phyloP scores from a whole-genome alignment of 139 green algal genomes.

The Chlamydomonas incerta region DNA sequence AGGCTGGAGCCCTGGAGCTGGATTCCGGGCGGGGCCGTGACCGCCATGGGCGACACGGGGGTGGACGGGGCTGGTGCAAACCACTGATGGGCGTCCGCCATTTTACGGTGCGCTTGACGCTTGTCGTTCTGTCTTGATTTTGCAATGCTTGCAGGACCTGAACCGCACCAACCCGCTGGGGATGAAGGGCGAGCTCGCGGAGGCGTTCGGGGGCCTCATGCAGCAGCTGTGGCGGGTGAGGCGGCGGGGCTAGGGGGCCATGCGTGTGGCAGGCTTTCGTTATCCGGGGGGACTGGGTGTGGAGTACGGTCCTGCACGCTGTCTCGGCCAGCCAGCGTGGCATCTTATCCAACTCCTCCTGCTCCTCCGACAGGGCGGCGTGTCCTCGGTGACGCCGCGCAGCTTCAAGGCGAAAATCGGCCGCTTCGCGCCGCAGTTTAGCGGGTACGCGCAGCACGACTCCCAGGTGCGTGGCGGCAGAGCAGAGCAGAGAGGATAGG shows the following conservation, averaged over 20 bases:
- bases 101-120: too few relatives aligned
- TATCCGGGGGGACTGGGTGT: too few relatives aligned
- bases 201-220: conserved; percentile 89
- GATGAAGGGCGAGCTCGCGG: conserved; percentile 92
- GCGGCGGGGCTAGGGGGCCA: background rate
- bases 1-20: too few relatives aligned
- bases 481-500: conserved; percentile 12
- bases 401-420: conserved; percentile 88
- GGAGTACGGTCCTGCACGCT: too few relatives aligned
- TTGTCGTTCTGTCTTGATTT: too few relatives aligned
- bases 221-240: conserved; percentile 85
- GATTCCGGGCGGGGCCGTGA: too few relatives aligned
- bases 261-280: too few relatives aligned
- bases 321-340: too few relatives aligned
- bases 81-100: too few relatives aligned
- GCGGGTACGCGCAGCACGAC: conserved; percentile 95
- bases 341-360: too few relatives aligned
- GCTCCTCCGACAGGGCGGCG: conserved; percentile 46
- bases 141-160: conserved; percentile 69
- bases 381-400: conserved; percentile 46
- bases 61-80: too few relatives aligned
- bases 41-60: too few relatives aligned
- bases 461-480: conserved; percentile 41
- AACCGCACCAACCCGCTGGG: conserved; percentile 91
- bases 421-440: conserved; percentile 93